phyloP scores from a whole-genome alignment of 2,329 filamentous ascomycete genomes.

The Fusarium floridanum region DNA sequence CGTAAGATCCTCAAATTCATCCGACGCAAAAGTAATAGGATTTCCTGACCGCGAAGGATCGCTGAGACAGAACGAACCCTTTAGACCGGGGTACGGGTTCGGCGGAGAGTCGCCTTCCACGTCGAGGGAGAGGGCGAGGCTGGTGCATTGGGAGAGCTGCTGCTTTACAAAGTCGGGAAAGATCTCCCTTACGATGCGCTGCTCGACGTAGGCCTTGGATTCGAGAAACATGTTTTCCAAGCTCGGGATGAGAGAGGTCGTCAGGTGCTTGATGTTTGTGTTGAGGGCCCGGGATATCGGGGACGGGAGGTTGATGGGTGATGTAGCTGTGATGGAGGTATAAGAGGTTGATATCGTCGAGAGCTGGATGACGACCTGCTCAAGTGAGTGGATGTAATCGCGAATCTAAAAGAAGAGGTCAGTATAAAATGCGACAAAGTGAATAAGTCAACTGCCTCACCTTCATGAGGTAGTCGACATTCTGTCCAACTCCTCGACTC shows the following conservation, averaged over 20 bases:
- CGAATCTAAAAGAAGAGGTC: constrained; percentile 50
- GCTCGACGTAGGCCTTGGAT: constrained; percentile 59
- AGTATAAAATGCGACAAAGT: background rate
- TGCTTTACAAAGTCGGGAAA: constrained; percentile 67
- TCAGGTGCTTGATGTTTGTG: constrained; percentile 61
- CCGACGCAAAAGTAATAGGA: constrained; percentile 62
- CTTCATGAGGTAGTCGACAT: constrained; percentile 65
- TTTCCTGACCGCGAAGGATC: constrained; percentile 64
- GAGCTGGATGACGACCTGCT: constrained; percentile 57
- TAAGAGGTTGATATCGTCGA: constrained; percentile 59
- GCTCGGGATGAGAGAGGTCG: constrained; percentile 58
- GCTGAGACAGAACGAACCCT: constrained; percentile 70
- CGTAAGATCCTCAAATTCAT: constrained; percentile 65
- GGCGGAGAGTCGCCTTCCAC: constrained; percentile 45
- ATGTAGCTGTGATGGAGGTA: constrained; percentile 57
- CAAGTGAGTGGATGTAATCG: constrained; percentile 59
- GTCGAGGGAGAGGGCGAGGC: constrained; percentile 57
- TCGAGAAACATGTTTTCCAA: constrained; percentile 60
- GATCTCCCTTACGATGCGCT: constrained; percentile 58
- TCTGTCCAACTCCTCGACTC: constrained; percentile 59
- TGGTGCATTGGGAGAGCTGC: constrained; percentile 62
- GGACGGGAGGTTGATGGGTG: constrained; percentile 57
- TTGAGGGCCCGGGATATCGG: constrained; percentile 57
- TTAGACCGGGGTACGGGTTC: constrained; percentile 65
- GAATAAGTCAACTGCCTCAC: constrained; percentile 42